Evolutionary conservation across 1,139 yeast genomes (phyloP).

Genomic region (Suhomyces anneliseae): DNA sequence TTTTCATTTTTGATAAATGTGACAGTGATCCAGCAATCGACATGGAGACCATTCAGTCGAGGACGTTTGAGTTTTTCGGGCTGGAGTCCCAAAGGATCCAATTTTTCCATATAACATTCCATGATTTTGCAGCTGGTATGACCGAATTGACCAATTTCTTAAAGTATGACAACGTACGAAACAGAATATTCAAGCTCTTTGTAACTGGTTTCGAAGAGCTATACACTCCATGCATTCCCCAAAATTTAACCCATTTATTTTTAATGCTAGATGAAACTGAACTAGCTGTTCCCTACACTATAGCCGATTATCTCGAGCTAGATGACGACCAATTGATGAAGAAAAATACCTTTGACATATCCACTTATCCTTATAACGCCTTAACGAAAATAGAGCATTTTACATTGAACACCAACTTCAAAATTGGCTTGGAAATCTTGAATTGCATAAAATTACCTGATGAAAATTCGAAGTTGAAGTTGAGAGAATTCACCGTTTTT

Average conservation of each 20-base stretch:
- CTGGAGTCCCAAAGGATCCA: slow-evolving; percentile 24
- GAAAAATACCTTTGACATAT: slow-evolving; percentile 22
- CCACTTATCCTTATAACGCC: slow-evolving; percentile 20
- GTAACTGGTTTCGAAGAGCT: slow-evolving; percentile 27
- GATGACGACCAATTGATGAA: slow-evolving; percentile 3
- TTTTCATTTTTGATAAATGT: slow-evolving; percentile 40
- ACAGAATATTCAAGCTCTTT: slow-evolving; percentile 34
- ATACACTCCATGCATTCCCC: slow-evolving; percentile 29
- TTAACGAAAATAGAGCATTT: slow-evolving; percentile 30
- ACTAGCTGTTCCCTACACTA: slow-evolving; percentile 13
- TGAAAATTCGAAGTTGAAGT: slow-evolving; percentile 24
- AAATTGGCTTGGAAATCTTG: slow-evolving; percentile 33
- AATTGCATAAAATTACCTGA: slow-evolving; percentile 23
- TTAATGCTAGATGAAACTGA: slow-evolving; percentile 36
- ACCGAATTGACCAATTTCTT: slow-evolving; percentile 28
- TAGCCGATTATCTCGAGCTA: not conserved
- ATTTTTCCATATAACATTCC: slow-evolving; percentile 37
- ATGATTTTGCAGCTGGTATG: slow-evolving; percentile 30
- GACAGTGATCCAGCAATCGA: slow-evolving; percentile 17
- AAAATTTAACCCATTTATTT: slow-evolving; percentile 32
- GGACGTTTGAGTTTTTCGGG: slow-evolving; percentile 32
- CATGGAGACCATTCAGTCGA: slow-evolving; percentile 21
- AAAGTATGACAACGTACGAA: slow-evolving; percentile 26
- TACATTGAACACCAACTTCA: slow-evolving; percentile 35
- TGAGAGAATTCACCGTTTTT: slow-evolving; percentile 33